Percentiles rank a stretch among this genome's conserved stretches.
phyloP scores from a whole-genome alignment of 768 basidiomycete genomes.

The Termitomyces sp. region DNA sequence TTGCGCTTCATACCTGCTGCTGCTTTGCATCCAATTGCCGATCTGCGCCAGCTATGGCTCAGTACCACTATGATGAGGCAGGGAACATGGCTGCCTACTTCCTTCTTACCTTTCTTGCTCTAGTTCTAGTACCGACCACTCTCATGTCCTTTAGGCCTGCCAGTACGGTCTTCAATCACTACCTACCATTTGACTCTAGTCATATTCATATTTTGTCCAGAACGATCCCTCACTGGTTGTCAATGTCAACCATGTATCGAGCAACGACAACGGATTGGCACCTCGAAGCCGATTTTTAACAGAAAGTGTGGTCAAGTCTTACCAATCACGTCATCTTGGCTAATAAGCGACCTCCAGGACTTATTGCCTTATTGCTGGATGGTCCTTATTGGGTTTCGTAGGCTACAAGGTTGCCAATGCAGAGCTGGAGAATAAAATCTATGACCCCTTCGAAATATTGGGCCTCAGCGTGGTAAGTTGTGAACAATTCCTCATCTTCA shows the following conservation, averaged over 20 bases:
- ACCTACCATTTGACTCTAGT: not conserved
- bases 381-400: conserved; percentile 65
- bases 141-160: conserved; percentile 39
- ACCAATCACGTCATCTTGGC: not conserved
- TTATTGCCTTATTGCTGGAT: conserved; percentile 59
- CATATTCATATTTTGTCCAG: conserved; percentile 16
- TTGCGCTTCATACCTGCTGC: not conserved
- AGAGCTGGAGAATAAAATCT: conserved; percentile 62
- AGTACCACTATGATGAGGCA: conserved; percentile 81
- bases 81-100: conserved; percentile 90
- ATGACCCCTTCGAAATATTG: conserved; percentile 93
- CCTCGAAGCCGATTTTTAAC: conserved; percentile 43
- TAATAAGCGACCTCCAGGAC: conserved; percentile 33
- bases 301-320: conserved; percentile 36
- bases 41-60: conserved; percentile 41
- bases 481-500: not conserved
- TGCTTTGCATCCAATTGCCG: not conserved
- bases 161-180: conserved; percentile 31
- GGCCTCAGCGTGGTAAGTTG: conserved; percentile 62
- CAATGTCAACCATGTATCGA: conserved; percentile 57
- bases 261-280: conserved; percentile 43
- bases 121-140: conserved; percentile 78
- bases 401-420: conserved; percentile 58
- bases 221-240: conserved; percentile 41
- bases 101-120: conserved; percentile 80